Evolutionary conservation across 2,329 filamentous ascomycete species (phyloP), one percentile per base, ranked within the genome.

Genomic region (Leptographium wingfieldii): DNA sequence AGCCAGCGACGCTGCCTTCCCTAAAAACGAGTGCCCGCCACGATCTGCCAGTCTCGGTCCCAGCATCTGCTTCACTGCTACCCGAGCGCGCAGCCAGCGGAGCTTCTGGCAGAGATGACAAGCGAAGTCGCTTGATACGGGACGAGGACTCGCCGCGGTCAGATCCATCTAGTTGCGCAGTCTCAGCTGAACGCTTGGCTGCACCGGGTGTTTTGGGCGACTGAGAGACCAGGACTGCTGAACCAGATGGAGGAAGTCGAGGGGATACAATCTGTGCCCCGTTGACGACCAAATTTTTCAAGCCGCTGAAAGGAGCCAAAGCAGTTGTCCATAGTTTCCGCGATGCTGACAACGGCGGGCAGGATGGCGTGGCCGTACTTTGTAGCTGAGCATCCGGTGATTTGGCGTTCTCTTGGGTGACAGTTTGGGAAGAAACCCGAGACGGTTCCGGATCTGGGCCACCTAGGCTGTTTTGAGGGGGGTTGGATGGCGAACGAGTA

Each of bases 211-310:
- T 56, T 11, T 31, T 27, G 5, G 57, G 57, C 9, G 27, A n/a
- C 38, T 54, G 27, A 9, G 25, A 29, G 3, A 48, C 29, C 5
- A 48, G 54, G 7, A 46, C 40, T 16, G 55, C 33, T 4, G 48
- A 56, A 3, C 56, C 52, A 9, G 60, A 31, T 0, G n/a, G 29
- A 0, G 6, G 51, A 11, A 60, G 22, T 1, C 64, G 65, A 0
- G 71, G 68, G 9, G 69, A 71, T 3, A 71, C 63, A 1, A 65
- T 63, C 60, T 68, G 67, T 1, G 69, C 68, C 5, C 69, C 66
- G 33, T 66, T 66, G 3, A 66, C 66, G 22, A 72, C 68, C 5
- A 72, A 63, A 38, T 68, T 68, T 59, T 65, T 69, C 53, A 73
- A 58, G 31, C 68, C 68, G n/a, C 60, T 68, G 12, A 72, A 55